Evolutionary conservation across 83 land plant genomes (phyloP).

Genomic region (Picea abies): DNA sequence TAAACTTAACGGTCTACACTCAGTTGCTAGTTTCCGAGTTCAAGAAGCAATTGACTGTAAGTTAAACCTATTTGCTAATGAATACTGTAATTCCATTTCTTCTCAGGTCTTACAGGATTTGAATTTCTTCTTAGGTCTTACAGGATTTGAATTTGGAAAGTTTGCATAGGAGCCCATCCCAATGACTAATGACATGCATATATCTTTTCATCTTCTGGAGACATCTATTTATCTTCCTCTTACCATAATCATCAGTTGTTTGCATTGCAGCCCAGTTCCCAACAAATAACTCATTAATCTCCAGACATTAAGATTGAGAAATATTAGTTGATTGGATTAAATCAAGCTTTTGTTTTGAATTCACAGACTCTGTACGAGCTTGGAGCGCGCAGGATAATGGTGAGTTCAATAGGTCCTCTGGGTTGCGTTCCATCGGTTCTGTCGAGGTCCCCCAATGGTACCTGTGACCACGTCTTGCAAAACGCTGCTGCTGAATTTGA

Average conservation of each 20-base stretch:
- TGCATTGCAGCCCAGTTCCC: not conserved
- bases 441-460: slow-evolving; percentile 29
- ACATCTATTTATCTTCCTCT: too few relatives aligned
- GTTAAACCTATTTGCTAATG: not conserved
- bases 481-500: slow-evolving; percentile 43
- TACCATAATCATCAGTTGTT: not conserved
- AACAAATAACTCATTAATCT: not conserved
- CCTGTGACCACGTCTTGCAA: slow-evolving; percentile 41
- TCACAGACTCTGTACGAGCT: slow-evolving; percentile 56
- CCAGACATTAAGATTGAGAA: not conserved
- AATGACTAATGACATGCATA: too few relatives aligned
- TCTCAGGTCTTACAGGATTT: too few relatives aligned
- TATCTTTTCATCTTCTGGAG: too few relatives aligned
- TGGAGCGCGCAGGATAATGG: slow-evolving; percentile 65
- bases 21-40: slow-evolving; percentile 40
- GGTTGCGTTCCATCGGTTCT: slow-evolving; percentile 72
- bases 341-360: not conserved
- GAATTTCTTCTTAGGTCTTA: too few relatives aligned
- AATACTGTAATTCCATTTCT: too few relatives aligned
- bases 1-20: slow-evolving; percentile 43
- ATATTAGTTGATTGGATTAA: not conserved
- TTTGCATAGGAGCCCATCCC: too few relatives aligned
- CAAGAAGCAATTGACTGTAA: slow-evolving; percentile 57
- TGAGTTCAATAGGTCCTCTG: slow-evolving; percentile 66
- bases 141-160: too few relatives aligned